These are phyloP conservation scores for Paramecium pentaurelia DNA, from an alignment of 73 alveolate genomes.

Conservation along the genomic window DNA sequence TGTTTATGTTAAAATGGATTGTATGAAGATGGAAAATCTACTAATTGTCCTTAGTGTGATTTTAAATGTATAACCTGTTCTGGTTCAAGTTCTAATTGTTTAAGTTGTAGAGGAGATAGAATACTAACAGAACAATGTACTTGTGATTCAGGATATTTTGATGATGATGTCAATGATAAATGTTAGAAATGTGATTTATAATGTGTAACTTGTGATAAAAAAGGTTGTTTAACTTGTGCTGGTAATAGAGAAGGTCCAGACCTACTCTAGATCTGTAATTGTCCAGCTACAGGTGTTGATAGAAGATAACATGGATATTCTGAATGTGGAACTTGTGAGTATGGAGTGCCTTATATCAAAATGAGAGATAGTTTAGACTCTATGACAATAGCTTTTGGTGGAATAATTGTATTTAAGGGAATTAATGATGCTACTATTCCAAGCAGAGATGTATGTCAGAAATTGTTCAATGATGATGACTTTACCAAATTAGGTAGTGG, in stretches of 20 bases:
- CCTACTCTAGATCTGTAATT: neutral
- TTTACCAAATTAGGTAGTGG: neutral
- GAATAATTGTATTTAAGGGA: neutral
- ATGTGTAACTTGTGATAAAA: neutral
- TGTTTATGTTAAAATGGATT: neutral
- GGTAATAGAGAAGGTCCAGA: slow-evolving; percentile 38
- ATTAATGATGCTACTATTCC: neutral
- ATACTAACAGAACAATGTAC: neutral
- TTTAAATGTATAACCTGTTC: neutral
- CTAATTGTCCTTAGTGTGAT: neutral
- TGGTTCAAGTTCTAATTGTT: neutral
- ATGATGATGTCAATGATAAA: neutral
- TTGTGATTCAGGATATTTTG: neutral
- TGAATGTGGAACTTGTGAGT: neutral
- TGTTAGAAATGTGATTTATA: neutral
- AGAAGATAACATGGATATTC: neutral
- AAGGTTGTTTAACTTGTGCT: neutral
- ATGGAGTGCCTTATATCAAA: neutral
- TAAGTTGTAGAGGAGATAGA: slow-evolving; percentile 11
- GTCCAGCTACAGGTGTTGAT: neutral
- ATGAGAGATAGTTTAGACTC: neutral
- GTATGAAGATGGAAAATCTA: neutral
- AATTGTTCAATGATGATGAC: neutral
- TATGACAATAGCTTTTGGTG: neutral
- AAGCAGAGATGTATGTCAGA: neutral